Percentiles rank a stretch among this genome's conserved stretches.
Conservation (phyloP, 2,329 filamentous ascomycete genomes). For the Botrytis tulipae region DNA sequence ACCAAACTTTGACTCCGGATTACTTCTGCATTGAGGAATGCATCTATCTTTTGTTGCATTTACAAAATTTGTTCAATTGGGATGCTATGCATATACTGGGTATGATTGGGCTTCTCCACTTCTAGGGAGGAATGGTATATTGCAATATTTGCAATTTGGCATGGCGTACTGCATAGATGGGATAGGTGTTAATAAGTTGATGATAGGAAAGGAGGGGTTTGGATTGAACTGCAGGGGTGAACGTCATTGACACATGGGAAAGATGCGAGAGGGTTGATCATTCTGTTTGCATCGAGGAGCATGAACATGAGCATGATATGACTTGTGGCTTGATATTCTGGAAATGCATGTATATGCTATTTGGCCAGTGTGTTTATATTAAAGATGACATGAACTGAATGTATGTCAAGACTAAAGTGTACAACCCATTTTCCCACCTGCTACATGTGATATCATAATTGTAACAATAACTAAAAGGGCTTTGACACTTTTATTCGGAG, state of each 20-base stretch:
- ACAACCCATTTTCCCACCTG: neutral
- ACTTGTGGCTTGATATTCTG: neutral
- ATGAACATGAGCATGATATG: neutral
- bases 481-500: neutral
- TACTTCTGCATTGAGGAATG: neutral
- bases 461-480: too few relatives aligned
- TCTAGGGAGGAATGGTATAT: neutral
- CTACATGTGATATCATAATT: neutral
- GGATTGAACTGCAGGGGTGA: neutral
- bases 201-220: neutral
- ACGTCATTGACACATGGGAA: conserved; percentile 4
- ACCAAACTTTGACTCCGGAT: neutral
- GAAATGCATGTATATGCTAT: neutral
- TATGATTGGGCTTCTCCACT: neutral
- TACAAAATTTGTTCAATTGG: neutral
- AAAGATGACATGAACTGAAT: neutral
- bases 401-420: neutral
- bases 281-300: neutral
- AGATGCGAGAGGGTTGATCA: neutral
- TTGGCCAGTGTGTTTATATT: neutral
- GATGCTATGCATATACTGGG: conserved; percentile 3
- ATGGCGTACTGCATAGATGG: conserved; percentile 9
- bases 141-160: conserved; percentile 1
- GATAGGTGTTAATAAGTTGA: neutral
- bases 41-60: neutral